Evolutionary conservation across 495 filamentous ascomycete genomes (phyloP).

Genomic region (Delitschia confertaspora): DNA sequence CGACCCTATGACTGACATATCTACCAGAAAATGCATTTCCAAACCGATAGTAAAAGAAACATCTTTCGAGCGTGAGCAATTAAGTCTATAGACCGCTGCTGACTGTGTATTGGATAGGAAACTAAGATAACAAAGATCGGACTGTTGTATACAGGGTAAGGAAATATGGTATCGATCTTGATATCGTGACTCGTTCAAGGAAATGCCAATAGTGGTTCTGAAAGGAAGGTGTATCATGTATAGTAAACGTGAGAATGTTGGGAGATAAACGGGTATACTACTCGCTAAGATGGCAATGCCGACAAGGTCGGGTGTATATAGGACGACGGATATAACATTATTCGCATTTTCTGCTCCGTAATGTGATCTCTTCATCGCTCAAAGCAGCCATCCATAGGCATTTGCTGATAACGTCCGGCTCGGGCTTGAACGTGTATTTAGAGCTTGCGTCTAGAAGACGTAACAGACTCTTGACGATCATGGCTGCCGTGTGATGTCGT

Average conservation of each 20-base stretch:
- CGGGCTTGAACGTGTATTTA: slow-evolving; percentile 74
- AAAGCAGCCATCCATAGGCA: slow-evolving; percentile 94
- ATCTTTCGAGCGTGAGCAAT: slow-evolving; percentile 23
- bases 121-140: slow-evolving; percentile 14
- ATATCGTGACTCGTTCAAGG: no score
- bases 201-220: no score
- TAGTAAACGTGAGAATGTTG: no score
- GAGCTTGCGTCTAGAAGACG: slow-evolving; percentile 75
- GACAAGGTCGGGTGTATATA: slow-evolving; percentile 1
- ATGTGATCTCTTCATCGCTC: slow-evolving; percentile 70
- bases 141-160: slow-evolving; percentile 7
- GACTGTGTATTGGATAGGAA: slow-evolving; percentile 10
- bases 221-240: neutral
- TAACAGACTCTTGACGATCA: slow-evolving; percentile 87
- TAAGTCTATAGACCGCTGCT: slow-evolving; percentile 20
- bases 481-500: slow-evolving; percentile 77
- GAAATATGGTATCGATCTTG: no score
- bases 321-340: slow-evolving; percentile 2
- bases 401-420: slow-evolving; percentile 77
- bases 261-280: no score
- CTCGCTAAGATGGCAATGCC: slow-evolving; percentile 2
- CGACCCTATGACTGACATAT: no score
- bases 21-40: no score
- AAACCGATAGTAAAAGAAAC: neutral
- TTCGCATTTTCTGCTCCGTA: slow-evolving; percentile 16